These are phyloP conservation scores for Ocimum tenuiflorum DNA, from an alignment of 257 asterid genomes.

Conservation along the genomic window DNA sequence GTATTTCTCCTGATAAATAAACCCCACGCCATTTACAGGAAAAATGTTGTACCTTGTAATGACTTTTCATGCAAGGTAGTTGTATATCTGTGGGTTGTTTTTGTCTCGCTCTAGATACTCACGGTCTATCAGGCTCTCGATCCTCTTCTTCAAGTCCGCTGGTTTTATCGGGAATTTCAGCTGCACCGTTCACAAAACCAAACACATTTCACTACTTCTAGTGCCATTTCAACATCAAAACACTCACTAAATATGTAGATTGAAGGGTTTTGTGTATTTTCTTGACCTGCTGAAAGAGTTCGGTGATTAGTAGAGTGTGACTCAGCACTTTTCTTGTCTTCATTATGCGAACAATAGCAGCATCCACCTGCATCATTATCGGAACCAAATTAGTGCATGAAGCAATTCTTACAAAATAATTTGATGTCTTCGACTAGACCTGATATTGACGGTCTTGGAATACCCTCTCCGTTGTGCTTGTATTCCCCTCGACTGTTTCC, in stretches of 20 bases:
- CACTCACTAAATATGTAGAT: neutral
- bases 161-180: conserved; percentile 97
- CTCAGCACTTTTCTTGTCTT: conserved; percentile 90
- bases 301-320: conserved; percentile 91
- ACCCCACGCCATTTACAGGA: conserved; percentile 33
- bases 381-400: neutral
- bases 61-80: conserved; percentile 65
- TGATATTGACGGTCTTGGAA: conserved; percentile 96
- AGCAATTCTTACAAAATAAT: neutral
- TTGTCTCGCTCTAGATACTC: conserved; percentile 93
- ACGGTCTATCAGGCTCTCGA: conserved; percentile 90
- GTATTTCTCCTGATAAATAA: conserved; percentile 13
- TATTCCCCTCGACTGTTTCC: conserved; percentile 94
- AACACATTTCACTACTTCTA: no score
- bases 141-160: conserved; percentile 93
- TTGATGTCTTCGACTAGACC: conserved; percentile 32
- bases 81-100: conserved; percentile 85
- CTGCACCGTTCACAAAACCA: conserved; percentile 34
- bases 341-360: conserved; percentile 97
- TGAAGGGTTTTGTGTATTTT: neutral
- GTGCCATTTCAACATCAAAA: neutral
- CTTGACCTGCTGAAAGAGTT: conserved; percentile 91
- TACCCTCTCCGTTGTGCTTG: conserved; percentile 90
- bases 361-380: conserved; percentile 69
- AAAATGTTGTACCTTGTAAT: conserved; percentile 15